These are phyloP conservation scores for Cytospora leucostoma DNA, from an alignment of 2,329 filamentous ascomycete genomes.

Conservation along the genomic window DNA sequence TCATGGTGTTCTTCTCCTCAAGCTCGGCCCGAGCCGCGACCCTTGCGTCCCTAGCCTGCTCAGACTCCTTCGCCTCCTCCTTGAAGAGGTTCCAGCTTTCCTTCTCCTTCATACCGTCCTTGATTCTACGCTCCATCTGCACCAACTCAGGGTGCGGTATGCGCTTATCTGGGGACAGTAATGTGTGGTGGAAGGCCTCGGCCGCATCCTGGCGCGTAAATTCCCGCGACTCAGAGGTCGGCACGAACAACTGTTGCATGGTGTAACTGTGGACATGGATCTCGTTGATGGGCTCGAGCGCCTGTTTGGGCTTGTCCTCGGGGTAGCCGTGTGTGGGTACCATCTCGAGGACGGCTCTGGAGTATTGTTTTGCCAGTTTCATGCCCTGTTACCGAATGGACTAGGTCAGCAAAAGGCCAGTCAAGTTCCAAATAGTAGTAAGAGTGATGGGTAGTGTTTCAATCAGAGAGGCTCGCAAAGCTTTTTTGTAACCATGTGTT, in stretches of 20 bases:
- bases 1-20: conserved; percentile 45
- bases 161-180: conserved; percentile 62
- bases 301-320: conserved; percentile 46
- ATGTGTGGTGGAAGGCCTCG: conserved; percentile 60
- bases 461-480: conserved; percentile 76
- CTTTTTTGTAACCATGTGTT: conserved; percentile 80
- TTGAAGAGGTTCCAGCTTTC: conserved; percentile 47
- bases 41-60: conserved; percentile 45
- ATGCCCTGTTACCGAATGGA: conserved; percentile 61
- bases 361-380: conserved; percentile 73
- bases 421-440: conserved; percentile 24
- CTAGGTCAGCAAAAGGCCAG: conserved; percentile 30
- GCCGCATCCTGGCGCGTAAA: conserved; percentile 68
- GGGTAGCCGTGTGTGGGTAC: conserved; percentile 67
- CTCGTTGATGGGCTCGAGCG: conserved; percentile 65
- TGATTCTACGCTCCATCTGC: conserved; percentile 52
- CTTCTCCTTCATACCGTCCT: conserved; percentile 39
- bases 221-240: conserved; percentile 62
- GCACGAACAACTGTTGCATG: conserved; percentile 65
- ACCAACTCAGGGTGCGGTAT: conserved; percentile 66
- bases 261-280: conserved; percentile 63
- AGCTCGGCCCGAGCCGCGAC: conserved; percentile 39
- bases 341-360: conserved; percentile 75
- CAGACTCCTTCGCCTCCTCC: conserved; percentile 41
- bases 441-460: conserved; percentile 27